phyloP scores from a whole-genome alignment of 169 alveolate species.

The Eimeria acervulina region DNA sequence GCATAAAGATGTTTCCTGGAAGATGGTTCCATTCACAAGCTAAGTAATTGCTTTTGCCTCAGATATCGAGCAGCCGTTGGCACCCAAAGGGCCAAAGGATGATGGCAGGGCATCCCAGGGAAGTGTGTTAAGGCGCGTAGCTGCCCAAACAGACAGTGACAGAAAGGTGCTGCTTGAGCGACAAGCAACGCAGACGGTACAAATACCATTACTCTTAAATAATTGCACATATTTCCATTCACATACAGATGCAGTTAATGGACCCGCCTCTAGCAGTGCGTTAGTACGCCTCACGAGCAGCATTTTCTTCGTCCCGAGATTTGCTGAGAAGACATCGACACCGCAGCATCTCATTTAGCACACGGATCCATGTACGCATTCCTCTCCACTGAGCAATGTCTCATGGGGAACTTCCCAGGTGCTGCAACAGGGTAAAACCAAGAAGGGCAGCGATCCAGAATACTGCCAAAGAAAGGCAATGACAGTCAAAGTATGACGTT shows the following conservation, averaged over 20 bases:
- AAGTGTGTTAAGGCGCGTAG: neutral
- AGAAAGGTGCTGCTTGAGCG: neutral
- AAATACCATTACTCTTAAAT: neutral
- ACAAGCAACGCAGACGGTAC: neutral
- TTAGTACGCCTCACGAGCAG: conserved; percentile 37
- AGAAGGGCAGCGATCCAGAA: neutral
- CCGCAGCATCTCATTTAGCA: neutral
- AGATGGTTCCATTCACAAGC: neutral
- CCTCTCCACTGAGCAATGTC: neutral
- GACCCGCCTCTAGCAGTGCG: neutral
- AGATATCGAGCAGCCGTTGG: neutral
- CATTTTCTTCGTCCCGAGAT: conserved; percentile 66
- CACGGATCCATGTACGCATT: neutral
- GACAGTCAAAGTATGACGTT: neutral
- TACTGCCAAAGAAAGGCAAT: neutral
- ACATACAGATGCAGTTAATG: neutral
- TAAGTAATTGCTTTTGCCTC: neutral
- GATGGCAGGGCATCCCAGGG: neutral
- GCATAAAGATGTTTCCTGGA: neutral
- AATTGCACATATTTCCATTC: neutral
- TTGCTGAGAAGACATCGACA: conserved; percentile 62
- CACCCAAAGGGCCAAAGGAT: neutral
- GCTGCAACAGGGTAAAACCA: neutral
- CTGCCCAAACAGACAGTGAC: neutral
- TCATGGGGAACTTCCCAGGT: neutral